Percentiles rank a stretch among this genome's conserved stretches.
These are phyloP conservation scores for Globisporangium polare DNA, from an alignment of 352 stramenopile genomes.

Conservation along the genomic window DNA sequence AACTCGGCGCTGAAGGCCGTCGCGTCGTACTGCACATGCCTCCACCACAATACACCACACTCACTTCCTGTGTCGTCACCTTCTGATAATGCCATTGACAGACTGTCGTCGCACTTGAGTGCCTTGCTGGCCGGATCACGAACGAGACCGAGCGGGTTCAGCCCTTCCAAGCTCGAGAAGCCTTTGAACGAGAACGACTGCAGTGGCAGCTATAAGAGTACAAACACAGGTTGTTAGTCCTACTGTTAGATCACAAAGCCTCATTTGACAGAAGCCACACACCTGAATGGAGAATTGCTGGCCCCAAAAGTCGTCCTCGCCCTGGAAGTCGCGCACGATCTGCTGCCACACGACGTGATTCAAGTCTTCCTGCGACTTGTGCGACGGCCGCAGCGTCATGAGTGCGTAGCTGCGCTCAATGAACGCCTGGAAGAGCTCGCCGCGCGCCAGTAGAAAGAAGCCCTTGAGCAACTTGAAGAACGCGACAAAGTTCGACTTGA, in stretches of 20 bases:
- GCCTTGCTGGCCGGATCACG: constrained; percentile 26
- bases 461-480: constrained; percentile 55
- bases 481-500: constrained; percentile 57
- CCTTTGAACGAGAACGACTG: constrained; percentile 50
- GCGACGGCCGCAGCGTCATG: constrained; percentile 46
- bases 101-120: constrained; percentile 16
- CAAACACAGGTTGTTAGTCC: background rate
- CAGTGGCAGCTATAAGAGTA: constrained; percentile 33
- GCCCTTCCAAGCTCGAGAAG: constrained; percentile 34
- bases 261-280: constrained; percentile 1
- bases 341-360: constrained; percentile 59
- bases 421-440: constrained; percentile 72
- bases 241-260: too few relatives aligned
- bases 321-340: constrained; percentile 44
- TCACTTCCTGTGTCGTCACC: constrained; percentile 11
- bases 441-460: constrained; percentile 63
- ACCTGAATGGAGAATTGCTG: constrained; percentile 46
- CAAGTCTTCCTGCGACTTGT: constrained; percentile 58
- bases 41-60: constrained; percentile 46
- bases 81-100: background rate
- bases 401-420: constrained; percentile 56
- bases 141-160: constrained; percentile 24
- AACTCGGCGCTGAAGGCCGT: constrained; percentile 40
- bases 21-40: constrained; percentile 36
- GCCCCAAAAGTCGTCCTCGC: constrained; percentile 34